phyloP scores from a whole-genome alignment of 441 rosid genomes.

The Pelargonium exstipulatum region DNA sequence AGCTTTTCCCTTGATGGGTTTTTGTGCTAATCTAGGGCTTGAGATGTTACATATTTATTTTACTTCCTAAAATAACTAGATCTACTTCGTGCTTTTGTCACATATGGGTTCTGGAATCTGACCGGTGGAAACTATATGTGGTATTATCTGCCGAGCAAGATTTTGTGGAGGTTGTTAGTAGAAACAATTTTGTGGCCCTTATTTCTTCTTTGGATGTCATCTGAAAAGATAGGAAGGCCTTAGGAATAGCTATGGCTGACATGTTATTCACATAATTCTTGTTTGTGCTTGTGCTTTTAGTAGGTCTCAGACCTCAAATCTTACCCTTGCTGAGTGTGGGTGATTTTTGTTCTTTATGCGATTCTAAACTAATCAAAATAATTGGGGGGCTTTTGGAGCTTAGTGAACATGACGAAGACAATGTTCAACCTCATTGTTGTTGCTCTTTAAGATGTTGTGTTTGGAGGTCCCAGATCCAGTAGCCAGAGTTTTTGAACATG shows the following conservation, averaged over 20 bases:
- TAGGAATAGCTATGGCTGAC: neutral
- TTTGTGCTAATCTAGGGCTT: neutral
- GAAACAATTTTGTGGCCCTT: neutral
- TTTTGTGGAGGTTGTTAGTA: constrained; percentile 1
- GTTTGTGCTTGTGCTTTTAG: too few relatives aligned
- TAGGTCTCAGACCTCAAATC: too few relatives aligned
- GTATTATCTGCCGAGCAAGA: neutral
- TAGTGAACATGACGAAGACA: neutral
- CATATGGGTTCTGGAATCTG: neutral
- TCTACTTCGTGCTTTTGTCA: neutral
- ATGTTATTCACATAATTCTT: neutral
- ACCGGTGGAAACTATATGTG: neutral
- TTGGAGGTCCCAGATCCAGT: neutral
- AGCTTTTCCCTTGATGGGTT: neutral
- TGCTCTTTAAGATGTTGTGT: neutral
- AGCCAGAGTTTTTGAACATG: neutral
- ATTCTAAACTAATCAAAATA: too few relatives aligned
- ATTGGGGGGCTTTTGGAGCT: neutral
- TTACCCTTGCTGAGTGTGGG: too few relatives aligned
- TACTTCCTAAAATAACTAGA: constrained; percentile 1
- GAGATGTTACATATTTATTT: neutral
- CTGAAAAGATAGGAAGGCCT: neutral
- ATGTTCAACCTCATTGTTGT: neutral
- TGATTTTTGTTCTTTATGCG: too few relatives aligned
- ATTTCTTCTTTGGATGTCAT: neutral